phyloP scores from a whole-genome alignment of 345 rosid genomes.

The thale cress (Arabidopsis thaliana) region DNA sequence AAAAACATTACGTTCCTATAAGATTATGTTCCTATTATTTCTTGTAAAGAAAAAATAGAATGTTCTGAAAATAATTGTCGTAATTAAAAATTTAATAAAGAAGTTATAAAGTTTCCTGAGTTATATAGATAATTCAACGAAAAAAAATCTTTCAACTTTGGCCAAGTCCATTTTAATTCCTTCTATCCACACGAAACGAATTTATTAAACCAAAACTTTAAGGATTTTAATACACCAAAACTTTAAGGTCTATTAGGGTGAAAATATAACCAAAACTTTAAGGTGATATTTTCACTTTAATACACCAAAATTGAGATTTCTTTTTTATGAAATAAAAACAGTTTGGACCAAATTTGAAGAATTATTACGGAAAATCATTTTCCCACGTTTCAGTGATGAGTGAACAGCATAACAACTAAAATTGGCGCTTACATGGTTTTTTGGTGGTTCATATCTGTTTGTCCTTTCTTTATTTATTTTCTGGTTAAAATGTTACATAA shows the following conservation, averaged over 20 bases:
- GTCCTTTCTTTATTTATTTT: neutral
- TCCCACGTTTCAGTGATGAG: neutral
- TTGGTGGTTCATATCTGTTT: neutral
- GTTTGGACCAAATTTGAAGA: neutral
- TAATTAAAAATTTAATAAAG: neutral
- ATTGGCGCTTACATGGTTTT: neutral
- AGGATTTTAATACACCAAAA: neutral
- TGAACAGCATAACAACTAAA: neutral
- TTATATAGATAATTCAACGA: neutral
- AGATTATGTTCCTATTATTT: neutral
- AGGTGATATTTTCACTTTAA: neutral
- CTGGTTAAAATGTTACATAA: neutral
- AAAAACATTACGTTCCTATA: too few species aligned
- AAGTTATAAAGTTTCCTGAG: neutral
- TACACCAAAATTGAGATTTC: neutral
- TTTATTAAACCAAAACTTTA: neutral
- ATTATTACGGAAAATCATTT: neutral
- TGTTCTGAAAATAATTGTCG: neutral
- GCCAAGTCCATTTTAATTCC: neutral
- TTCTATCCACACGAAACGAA: neutral
- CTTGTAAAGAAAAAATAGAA: neutral
- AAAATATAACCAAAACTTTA: neutral
- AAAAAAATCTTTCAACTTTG: neutral
- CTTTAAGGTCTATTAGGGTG: too few species aligned
- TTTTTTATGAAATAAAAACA: too few species aligned